Evolutionary conservation across 345 rosid genomes (phyloP).

Genomic region (Raphanus sativus): DNA sequence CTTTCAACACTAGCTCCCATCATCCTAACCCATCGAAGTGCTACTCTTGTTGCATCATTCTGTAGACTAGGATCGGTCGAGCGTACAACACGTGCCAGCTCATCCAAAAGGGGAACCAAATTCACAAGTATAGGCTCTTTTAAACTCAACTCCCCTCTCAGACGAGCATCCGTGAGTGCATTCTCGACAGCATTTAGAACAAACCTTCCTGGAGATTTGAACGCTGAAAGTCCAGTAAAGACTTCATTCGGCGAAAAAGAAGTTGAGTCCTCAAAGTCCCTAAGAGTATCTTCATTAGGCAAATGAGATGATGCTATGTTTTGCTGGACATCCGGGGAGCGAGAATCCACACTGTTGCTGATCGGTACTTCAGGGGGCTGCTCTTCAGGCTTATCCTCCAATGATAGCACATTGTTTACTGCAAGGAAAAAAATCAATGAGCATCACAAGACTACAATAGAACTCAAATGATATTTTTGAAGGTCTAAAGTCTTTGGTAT

Average conservation of each 20-base stretch:
- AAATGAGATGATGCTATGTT: not conserved
- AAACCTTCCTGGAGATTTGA: conserved; percentile 3
- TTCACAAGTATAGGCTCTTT: conserved; percentile 10
- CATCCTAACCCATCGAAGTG: conserved; percentile 16
- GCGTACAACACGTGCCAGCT: conserved; percentile 3
- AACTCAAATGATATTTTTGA: conserved; percentile 1
- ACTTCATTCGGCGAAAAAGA: conserved; percentile 29
- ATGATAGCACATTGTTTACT: conserved; percentile 10
- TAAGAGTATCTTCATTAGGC: conserved; percentile 22
- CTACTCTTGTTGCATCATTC: conserved; percentile 21
- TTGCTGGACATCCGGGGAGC: conserved; percentile 14
- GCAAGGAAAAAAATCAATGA: not conserved
- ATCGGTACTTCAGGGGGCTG: conserved; percentile 14
- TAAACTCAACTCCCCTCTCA: conserved; percentile 29
- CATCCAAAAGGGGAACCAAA: conserved; percentile 23
- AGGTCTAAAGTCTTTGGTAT: not conserved
- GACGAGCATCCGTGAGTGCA: conserved; percentile 6
- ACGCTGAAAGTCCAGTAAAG: not conserved
- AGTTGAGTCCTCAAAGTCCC: conserved; percentile 8
- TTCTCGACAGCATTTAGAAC: conserved; percentile 15
- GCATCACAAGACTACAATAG: conserved; percentile 2
- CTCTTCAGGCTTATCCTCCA: conserved; percentile 15
- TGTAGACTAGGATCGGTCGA: conserved; percentile 9
- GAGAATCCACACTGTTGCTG: not conserved
- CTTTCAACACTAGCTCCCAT: conserved; percentile 3